Evolutionary conservation across 2,329 filamentous ascomycete genomes (phyloP).

Genomic region (Triangularia setosa): DNA sequence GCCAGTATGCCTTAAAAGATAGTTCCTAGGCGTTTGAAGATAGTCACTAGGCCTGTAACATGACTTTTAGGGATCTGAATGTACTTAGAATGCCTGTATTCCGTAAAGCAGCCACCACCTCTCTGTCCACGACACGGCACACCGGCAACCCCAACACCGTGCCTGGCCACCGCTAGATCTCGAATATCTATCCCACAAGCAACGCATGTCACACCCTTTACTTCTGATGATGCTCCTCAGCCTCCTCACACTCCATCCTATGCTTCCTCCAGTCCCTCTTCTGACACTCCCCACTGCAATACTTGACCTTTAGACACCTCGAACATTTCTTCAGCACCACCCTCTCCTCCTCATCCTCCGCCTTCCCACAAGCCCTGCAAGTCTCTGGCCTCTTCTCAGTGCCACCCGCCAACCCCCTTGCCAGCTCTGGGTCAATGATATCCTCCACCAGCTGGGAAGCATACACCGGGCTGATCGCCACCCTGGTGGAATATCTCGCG

Average conservation of each 20-base stretch:
- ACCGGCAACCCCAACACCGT: no score
- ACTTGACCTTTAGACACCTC: constrained; percentile 42
- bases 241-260: constrained; percentile 37
- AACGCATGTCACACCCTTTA: no score
- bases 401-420: not conserved
- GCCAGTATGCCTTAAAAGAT: no score
- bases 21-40: no score
- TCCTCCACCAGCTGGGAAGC: constrained; percentile 42
- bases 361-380: constrained; percentile 38
- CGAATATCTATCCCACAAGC: no score
- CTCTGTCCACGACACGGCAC: no score
- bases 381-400: constrained; percentile 20
- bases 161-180: no score
- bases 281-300: constrained; percentile 53
- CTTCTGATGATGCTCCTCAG: constrained; percentile 6
- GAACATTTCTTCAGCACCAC: constrained; percentile 41
- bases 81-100: no score
- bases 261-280: constrained; percentile 53
- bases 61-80: no score
- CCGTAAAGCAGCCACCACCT: no score
- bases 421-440: constrained; percentile 28
- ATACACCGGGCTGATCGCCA: constrained; percentile 56
- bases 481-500: constrained; percentile 45
- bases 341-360: constrained; percentile 27
- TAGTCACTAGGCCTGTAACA: no score